A percentile compares a stretch with the other conserved stretches of the same genome.
These are phyloP conservation scores for Scleroderma citrinum DNA, from an alignment of 768 basidiomycete species.

Conservation along the genomic window DNA sequence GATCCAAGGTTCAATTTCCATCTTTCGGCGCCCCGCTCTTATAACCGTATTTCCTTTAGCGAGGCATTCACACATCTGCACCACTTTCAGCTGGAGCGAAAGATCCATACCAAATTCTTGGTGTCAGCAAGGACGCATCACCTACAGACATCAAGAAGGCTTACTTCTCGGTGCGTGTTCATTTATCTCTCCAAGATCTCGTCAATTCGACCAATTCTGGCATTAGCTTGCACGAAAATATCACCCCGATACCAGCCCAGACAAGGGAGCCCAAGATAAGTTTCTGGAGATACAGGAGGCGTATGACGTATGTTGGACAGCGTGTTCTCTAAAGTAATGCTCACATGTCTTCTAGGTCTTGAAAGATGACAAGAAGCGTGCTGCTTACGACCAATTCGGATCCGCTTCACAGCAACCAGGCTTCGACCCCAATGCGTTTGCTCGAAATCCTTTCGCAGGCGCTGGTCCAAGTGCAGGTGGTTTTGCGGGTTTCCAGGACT, in stretches of 20 bases:
- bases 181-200: constrained; percentile 7
- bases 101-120: constrained; percentile 89
- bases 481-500: constrained; percentile 71
- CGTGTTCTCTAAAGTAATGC: constrained; percentile 11
- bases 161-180: constrained; percentile 78
- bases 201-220: constrained; percentile 11
- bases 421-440: constrained; percentile 87
- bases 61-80: constrained; percentile 67
- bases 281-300: constrained; percentile 97
- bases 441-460: constrained; percentile 45
- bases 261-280: constrained; percentile 83
- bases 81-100: constrained; percentile 49
- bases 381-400: constrained; percentile 88
- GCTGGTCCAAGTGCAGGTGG: constrained; percentile 42
- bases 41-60: constrained; percentile 40
- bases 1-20: constrained; percentile 36
- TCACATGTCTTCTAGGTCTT: constrained; percentile 55
- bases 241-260: constrained; percentile 96
- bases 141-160: constrained; percentile 92
- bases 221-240: constrained; percentile 91
- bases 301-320: constrained; percentile 70
- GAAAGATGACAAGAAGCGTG: constrained; percentile 92
- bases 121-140: constrained; percentile 78
- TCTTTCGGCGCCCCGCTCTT: constrained; percentile 4
- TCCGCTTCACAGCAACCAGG: constrained; percentile 88